Evolutionary conservation across 2,329 filamentous ascomycete genomes (phyloP).

Genomic region (Fusarium agapanthi): DNA sequence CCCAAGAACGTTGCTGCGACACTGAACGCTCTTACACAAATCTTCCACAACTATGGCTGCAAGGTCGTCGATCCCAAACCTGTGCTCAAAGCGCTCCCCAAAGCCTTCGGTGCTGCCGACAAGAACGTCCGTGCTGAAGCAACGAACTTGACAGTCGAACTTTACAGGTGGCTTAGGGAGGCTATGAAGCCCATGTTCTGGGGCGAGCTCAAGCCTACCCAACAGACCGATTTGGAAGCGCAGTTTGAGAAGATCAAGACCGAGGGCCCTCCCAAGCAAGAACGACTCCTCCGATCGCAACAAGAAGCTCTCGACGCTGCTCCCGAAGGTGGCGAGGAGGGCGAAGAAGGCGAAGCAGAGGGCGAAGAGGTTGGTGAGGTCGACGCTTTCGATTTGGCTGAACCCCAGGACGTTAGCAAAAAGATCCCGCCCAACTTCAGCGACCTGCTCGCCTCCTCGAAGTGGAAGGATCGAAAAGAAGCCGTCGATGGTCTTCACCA

Average conservation of each 20-base stretch:
- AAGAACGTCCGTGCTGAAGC: constrained; percentile 97
- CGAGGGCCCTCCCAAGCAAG: constrained; percentile 87
- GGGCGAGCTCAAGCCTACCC: constrained; percentile 92
- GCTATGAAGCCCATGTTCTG: constrained; percentile 99
- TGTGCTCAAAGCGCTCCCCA: constrained; percentile 85
- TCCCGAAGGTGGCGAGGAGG: constrained; percentile 65
- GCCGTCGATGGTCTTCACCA: constrained; percentile 83
- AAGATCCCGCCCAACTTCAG: constrained; percentile 84
- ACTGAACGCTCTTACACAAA: constrained; percentile 78
- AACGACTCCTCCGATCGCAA: constrained; percentile 86
- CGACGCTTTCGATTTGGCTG: constrained; percentile 82
- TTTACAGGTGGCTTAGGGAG: constrained; percentile 96
- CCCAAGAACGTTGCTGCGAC: constrained; percentile 83
- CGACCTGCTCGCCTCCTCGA: constrained; percentile 86
- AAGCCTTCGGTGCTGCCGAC: constrained; percentile 94
- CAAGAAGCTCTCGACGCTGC: constrained; percentile 82
- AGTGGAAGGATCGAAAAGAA: constrained; percentile 99
- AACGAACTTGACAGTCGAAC: constrained; percentile 88
- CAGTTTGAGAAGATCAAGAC: constrained; percentile 94
- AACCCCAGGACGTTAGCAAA: constrained; percentile 85
- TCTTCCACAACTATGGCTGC: constrained; percentile 94
- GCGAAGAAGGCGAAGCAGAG: constrained; percentile 64
- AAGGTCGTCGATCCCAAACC: constrained; percentile 94
- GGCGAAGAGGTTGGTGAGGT: constrained; percentile 67
- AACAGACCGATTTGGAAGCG: constrained; percentile 92